Conservation (phyloP, 2,329 filamentous ascomycete species). For the Fusarium sp. region DNA sequence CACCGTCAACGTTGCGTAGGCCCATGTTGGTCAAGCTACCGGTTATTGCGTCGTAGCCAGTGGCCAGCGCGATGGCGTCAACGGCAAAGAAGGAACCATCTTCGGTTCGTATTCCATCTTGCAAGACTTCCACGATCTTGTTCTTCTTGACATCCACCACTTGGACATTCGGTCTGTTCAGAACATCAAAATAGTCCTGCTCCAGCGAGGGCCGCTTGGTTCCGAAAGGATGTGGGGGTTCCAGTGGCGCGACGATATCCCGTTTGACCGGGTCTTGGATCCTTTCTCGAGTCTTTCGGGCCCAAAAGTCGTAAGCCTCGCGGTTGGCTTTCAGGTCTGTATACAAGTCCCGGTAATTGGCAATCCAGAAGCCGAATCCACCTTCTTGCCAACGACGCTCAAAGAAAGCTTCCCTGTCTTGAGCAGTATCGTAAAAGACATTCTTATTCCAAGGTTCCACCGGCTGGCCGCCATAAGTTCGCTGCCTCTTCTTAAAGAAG, state of each 20-base stretch:
- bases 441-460: neutral
- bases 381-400: neutral
- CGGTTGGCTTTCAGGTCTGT: neutral
- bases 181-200: neutral
- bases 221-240: neutral
- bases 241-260: neutral
- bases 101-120: neutral
- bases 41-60: neutral
- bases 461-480: neutral
- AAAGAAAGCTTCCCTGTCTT: neutral
- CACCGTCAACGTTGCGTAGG: neutral
- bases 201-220: neutral
- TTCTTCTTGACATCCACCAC: neutral
- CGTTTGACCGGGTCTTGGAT: neutral
- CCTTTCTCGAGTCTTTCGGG: neutral
- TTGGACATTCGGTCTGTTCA: neutral
- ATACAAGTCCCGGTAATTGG: neutral
- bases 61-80: neutral
- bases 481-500: neutral
- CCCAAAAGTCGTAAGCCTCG: neutral
- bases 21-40: neutral
- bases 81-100: neutral
- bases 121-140: neutral
- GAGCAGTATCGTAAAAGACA: neutral
- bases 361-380: neutral